Evolutionary conservation across 805 yeast genomes (phyloP).

Genomic region (Saccharomyces mikatae): DNA sequence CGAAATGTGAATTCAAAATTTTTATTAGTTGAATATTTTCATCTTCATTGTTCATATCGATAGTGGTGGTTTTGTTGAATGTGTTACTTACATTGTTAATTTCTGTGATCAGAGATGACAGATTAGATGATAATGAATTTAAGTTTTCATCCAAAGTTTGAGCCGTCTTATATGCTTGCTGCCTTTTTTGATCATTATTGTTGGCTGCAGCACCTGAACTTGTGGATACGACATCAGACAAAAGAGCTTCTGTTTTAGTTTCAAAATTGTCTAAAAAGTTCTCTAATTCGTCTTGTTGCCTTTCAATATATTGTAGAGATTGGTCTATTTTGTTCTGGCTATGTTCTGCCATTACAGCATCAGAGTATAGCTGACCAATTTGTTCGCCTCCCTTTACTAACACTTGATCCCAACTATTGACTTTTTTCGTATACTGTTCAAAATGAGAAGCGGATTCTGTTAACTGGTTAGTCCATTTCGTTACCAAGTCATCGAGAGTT

Average conservation of each 20-base stretch:
- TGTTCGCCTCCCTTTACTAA: conserved; percentile 81
- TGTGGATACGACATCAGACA: conserved; percentile 32
- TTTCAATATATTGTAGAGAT: conserved; percentile 73
- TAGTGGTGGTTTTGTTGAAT: conserved; percentile 52
- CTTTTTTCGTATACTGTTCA: conserved; percentile 62
- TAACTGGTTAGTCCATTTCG: conserved; percentile 87
- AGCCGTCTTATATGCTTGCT: conserved; percentile 81
- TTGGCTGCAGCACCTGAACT: conserved; percentile 18
- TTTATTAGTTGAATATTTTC: conserved; percentile 60
- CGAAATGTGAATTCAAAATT: conserved; percentile 79
- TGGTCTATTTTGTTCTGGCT: conserved; percentile 83
- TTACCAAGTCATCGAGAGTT: conserved; percentile 83
- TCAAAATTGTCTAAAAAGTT: conserved; percentile 76
- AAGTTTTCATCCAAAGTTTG: conserved; percentile 75
- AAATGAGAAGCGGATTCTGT: conserved; percentile 67
- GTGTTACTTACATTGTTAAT: conserved; percentile 77
- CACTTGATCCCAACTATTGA: conserved; percentile 79
- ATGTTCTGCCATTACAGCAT: conserved; percentile 75
- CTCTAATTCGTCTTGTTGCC: conserved; percentile 89
- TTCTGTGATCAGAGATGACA: conserved; percentile 68
- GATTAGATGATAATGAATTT: conserved; percentile 67
- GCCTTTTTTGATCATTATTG: conserved; percentile 71
- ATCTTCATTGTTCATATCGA: conserved; percentile 29
- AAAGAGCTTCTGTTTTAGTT: conserved; percentile 30
- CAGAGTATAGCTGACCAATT: conserved; percentile 66